Evolutionary conservation across 2,329 filamentous ascomycete genomes (phyloP), one percentile per base, ranked within the genome.

Genomic region (Microdochium nivale): DNA sequence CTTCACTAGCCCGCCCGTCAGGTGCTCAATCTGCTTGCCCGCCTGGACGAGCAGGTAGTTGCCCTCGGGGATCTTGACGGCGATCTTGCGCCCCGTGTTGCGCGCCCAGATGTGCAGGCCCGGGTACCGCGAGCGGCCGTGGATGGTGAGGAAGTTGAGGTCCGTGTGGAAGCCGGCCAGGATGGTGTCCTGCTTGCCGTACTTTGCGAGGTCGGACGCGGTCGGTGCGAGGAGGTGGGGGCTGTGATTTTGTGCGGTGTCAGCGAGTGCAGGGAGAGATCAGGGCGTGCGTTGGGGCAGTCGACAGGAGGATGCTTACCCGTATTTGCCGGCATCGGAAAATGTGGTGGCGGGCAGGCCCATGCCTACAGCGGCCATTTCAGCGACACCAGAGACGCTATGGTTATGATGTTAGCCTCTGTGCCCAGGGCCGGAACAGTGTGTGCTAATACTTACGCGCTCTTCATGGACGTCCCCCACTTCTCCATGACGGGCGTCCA

Each of bases 101-200:
- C 80, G 78, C 23, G 79, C 80, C 80, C 80, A 83, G 60, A 83
- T 77, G 68, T 83, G 75, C 57, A 83, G 71, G 2, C 80, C 80
- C 0, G 80, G 80, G 58, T 81, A 83, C 53, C 80, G 77, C 27
- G 77, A 81, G 57, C 80, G 80, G 52, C 80, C 80, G 68, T 83
- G 80, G 65, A 83, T 83, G 56, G 80, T 83, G 50, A 83, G 71
- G 63, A 83, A 83, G 71, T 83, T 83, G 53, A 83, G 77, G 60
- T 83, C 80, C 1, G 80, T 83, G 64, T 83, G 80, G 69, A 83
- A 83, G 37, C 80, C 80, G 16, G 80, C 80, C 16, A 83, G 74
- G 59, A 83, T 82, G 49, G 78, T 83, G 67, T 81, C 73, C 49
- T 71, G 67, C 2, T 63, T 48, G 47, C 76, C 77, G 67, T 81